Evolutionary conservation across 129 eudicot species (phyloP).

Genomic region (Escallonia rubra): DNA sequence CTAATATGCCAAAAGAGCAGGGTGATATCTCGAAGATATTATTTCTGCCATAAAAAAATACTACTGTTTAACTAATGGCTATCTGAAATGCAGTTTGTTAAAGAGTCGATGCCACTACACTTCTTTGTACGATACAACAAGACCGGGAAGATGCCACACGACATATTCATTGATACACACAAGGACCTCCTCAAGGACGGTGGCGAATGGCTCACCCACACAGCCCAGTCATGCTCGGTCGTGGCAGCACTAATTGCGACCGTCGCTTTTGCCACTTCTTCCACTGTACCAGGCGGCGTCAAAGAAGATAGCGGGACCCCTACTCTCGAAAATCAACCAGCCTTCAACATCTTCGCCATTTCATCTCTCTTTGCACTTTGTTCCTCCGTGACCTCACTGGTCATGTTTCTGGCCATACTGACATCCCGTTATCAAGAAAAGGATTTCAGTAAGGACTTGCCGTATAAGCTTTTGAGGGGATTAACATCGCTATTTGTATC

Average conservation of each 20-base stretch:
- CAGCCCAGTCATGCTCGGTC: constrained; percentile 19
- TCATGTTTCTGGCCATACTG: constrained; percentile 21
- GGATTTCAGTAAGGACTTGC: constrained; percentile 18
- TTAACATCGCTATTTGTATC: constrained; percentile 8
- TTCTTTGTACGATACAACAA: constrained; percentile 3
- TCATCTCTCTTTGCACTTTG: constrained; percentile 14
- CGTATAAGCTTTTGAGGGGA: constrained; percentile 17
- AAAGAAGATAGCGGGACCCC: neutral
- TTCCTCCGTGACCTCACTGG: constrained; percentile 24
- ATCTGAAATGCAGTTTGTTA: constrained; percentile 8
- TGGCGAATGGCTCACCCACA: constrained; percentile 11
- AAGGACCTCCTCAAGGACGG: constrained; percentile 3
- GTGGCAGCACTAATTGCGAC: constrained; percentile 23
- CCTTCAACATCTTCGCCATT: constrained; percentile 6
- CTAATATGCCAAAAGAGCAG: too few species aligned
- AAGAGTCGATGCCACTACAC: constrained; percentile 5
- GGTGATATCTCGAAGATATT: too few species aligned
- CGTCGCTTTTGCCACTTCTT: constrained; percentile 7
- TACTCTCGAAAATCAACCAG: neutral
- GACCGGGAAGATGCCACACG: neutral
- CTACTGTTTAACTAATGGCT: too few species aligned
- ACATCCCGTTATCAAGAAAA: constrained; percentile 19
- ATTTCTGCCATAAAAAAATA: too few species aligned
- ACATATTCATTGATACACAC: constrained; percentile 6
- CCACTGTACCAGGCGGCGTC: constrained; percentile 16